A percentile compares a stretch with the other conserved stretches of the same genome.
Evolutionary conservation across 345 rosid genomes (phyloP).

Genomic region (Luvunga scandens): DNA sequence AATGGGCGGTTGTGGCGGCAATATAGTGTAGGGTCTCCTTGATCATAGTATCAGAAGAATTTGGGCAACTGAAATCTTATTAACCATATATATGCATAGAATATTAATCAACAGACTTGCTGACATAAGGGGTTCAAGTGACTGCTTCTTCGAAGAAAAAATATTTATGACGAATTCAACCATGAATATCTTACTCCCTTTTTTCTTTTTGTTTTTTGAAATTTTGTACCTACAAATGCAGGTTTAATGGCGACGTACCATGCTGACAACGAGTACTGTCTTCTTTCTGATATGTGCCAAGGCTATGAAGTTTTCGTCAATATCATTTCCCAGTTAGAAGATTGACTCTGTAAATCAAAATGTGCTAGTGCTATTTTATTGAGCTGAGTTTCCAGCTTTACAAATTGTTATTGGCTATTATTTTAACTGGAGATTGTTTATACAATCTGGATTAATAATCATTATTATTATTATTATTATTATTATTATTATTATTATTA

Average conservation of each 20-base stretch:
- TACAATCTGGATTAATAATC: neutral
- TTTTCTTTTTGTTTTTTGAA: neutral
- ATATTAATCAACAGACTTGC: neutral
- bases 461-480: too few species aligned
- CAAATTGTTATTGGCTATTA: neutral
- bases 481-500: too few species aligned
- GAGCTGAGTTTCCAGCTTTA: neutral
- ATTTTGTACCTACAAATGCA: constrained; percentile 23
- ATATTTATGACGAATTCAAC: neutral
- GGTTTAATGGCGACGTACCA: constrained; percentile 97
- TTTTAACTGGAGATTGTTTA: neutral
- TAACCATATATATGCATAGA: neutral
- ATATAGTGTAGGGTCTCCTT: neutral
- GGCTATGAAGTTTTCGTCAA: constrained; percentile 73
- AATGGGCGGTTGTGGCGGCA: neutral
- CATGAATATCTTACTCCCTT: neutral
- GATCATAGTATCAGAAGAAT: neutral
- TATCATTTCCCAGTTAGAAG: constrained; percentile 78
- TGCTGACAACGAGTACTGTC: constrained; percentile 95
- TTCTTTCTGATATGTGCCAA: constrained; percentile 87
- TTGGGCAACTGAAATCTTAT: neutral
- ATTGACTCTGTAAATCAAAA: constrained; percentile 19
- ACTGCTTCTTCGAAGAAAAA: neutral
- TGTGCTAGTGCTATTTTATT: neutral
- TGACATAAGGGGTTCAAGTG: neutral